These are phyloP conservation scores for Flagelloscypha sp. DNA, from an alignment of 768 basidiomycete species.

Conservation along the genomic window DNA sequence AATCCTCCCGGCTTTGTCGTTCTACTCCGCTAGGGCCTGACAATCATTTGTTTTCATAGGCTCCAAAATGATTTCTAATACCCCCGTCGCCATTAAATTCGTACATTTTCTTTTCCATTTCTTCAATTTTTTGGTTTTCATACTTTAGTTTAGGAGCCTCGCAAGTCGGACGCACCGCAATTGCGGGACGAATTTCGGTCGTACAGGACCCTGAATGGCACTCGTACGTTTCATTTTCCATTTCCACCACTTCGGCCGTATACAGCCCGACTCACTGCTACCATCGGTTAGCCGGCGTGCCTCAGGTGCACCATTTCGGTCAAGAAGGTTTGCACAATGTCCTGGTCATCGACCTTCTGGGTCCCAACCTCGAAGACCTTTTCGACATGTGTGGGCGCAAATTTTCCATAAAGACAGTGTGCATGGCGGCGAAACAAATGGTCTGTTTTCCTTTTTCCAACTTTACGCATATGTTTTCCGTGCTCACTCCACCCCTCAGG, in stretches of 20 bases:
- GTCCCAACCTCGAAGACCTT: constrained; percentile 95
- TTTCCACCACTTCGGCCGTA: constrained; percentile 8
- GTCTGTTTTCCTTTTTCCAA: constrained; percentile 35
- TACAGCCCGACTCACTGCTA: constrained; percentile 9
- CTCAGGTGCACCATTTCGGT: constrained; percentile 97
- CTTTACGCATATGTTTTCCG: constrained; percentile 2
- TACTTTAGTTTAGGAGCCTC: constrained; percentile 58
- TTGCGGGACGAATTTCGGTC: constrained; percentile 95
- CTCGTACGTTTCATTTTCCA: constrained; percentile 46
- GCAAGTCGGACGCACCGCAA: constrained; percentile 98
- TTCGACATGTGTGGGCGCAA: constrained; percentile 99
- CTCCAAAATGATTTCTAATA: constrained; percentile 73
- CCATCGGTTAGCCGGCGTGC: constrained; percentile 72
- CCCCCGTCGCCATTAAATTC: constrained; percentile 96
- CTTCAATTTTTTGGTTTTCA: constrained; percentile 2
- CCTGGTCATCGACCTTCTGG: constrained; percentile 87
- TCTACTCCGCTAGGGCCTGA: constrained; percentile 1
- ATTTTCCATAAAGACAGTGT: constrained; percentile 96
- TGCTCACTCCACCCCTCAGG: constrained; percentile 39
- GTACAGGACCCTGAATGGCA: constrained; percentile 89
- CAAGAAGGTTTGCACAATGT: constrained; percentile 98
- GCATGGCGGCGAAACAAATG: constrained; percentile 99
- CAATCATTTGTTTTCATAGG: constrained; percentile 36
- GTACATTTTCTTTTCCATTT: constrained; percentile 41
- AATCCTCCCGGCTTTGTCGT: not conserved